phyloP scores from a whole-genome alignment of 257 asterid genomes.

The Scutellaria minor region DNA sequence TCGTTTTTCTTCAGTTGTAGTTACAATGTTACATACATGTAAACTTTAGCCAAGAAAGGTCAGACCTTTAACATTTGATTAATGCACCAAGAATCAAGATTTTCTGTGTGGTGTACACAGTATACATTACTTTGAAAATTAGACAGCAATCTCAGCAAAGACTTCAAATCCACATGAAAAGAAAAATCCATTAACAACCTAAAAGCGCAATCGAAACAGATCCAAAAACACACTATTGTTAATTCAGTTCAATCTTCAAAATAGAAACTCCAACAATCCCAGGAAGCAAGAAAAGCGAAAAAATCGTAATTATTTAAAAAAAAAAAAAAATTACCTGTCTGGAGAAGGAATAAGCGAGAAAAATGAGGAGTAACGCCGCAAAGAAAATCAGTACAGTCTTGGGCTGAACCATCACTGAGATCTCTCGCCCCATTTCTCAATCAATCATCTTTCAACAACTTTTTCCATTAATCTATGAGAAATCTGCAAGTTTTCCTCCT shows the following conservation, averaged over 20 bases:
- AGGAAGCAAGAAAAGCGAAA: conserved; percentile 12
- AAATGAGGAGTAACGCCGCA: conserved; percentile 54
- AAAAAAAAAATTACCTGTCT: conserved; percentile 48
- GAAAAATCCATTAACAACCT: conserved; percentile 22
- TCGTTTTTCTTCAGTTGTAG: background rate
- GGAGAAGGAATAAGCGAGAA: conserved; percentile 59
- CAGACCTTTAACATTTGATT: conserved; percentile 14
- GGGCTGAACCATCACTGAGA: conserved; percentile 73
- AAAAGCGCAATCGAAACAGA: conserved; percentile 31
- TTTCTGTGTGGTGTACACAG: background rate
- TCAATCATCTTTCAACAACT: conserved; percentile 36
- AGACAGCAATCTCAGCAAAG: background rate
- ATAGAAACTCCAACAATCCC: conserved; percentile 5
- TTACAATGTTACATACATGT: background rate
- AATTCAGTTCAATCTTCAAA: conserved; percentile 10
- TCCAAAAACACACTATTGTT: conserved; percentile 32
- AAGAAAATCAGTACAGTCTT: conserved; percentile 58
- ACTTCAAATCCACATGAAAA: conserved; percentile 4
- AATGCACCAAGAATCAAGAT: conserved; percentile 6
- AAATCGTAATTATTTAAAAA: background rate
- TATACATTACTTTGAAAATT: background rate
- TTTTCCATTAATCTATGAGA: background rate
- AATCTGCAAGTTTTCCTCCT: background rate
- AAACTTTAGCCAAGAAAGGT: conserved; percentile 5
- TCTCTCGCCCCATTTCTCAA: conserved; percentile 71